These are phyloP conservation scores for Macadamia tetraphylla DNA, from an alignment of 164 flowering plant species.

Conservation along the genomic window DNA sequence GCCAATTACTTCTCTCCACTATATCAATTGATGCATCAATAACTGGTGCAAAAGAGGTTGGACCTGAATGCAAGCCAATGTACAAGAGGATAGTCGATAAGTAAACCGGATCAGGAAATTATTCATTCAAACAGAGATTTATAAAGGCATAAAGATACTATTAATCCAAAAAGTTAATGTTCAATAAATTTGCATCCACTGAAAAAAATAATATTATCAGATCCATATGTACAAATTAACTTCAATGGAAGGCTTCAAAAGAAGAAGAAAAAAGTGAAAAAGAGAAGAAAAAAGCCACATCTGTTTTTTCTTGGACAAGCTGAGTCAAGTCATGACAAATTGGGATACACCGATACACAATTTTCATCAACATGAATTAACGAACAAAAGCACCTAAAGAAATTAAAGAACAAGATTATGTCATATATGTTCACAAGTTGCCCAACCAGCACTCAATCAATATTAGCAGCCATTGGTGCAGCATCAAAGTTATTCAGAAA, in stretches of 20 bases:
- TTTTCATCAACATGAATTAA: too few relatives aligned
- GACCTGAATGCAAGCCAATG: conserved; percentile 38
- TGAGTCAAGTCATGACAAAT: too few relatives aligned
- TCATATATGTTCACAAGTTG: too few relatives aligned
- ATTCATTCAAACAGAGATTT: neutral
- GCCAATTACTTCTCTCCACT: conserved; percentile 61
- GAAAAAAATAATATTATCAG: neutral
- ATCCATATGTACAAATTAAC: neutral
- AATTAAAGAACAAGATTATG: too few relatives aligned
- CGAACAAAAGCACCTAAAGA: too few relatives aligned
- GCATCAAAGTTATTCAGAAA: too few relatives aligned
- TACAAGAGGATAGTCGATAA: neutral
- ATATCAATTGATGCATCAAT: conserved; percentile 77
- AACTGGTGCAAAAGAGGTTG: conserved; percentile 87
- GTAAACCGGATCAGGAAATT: neutral
- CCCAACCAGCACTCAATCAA: too few relatives aligned
- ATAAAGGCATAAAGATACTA: neutral
- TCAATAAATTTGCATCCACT: neutral
- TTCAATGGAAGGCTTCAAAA: neutral
- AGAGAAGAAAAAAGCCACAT: too few relatives aligned
- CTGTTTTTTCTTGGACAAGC: too few relatives aligned
- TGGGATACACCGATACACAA: too few relatives aligned
- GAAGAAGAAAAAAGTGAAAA: too few relatives aligned
- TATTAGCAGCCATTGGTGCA: too few relatives aligned
- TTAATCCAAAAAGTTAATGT: neutral